phyloP scores from a whole-genome alignment of 345 rosid species.

The Heritiera littoralis region DNA sequence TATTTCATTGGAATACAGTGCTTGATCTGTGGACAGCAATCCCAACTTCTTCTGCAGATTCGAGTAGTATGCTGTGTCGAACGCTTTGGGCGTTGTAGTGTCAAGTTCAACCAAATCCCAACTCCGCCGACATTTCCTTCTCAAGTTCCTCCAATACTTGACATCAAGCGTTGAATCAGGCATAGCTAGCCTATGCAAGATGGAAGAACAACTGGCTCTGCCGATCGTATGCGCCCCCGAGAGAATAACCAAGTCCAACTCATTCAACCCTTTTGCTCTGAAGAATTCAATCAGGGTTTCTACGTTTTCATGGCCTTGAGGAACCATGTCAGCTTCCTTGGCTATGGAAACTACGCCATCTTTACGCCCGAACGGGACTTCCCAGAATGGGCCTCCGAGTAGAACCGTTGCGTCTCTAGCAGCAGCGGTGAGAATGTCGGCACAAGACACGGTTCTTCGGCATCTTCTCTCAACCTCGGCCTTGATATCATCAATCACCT shows the following conservation, averaged over 20 bases:
- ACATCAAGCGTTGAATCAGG: constrained; percentile 14
- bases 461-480: constrained; percentile 33
- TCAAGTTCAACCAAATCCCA: not conserved
- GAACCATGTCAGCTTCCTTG: constrained; percentile 29
- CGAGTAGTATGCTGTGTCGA: not conserved
- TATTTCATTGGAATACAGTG: not conserved
- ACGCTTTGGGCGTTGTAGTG: not conserved
- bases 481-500: constrained; percentile 38
- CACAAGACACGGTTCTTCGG: constrained; percentile 40
- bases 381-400: constrained; percentile 39
- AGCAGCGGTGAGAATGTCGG: constrained; percentile 44
- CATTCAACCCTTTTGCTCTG: constrained; percentile 22
- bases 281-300: constrained; percentile 26
- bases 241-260: constrained; percentile 37
- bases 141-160: not conserved
- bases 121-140: not conserved
- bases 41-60: not conserved
- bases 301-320: constrained; percentile 31
- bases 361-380: constrained; percentile 39
- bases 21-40: not conserved
- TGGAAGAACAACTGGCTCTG: constrained; percentile 31
- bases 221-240: constrained; percentile 46
- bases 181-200: constrained; percentile 29
- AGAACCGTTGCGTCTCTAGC: constrained; percentile 44
- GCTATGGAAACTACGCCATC: constrained; percentile 36